Percentiles rank a stretch among this genome's conserved stretches.
These are phyloP conservation scores for Camellia japonica DNA, from an alignment of 148 eudicot genomes.

Conservation along the genomic window DNA sequence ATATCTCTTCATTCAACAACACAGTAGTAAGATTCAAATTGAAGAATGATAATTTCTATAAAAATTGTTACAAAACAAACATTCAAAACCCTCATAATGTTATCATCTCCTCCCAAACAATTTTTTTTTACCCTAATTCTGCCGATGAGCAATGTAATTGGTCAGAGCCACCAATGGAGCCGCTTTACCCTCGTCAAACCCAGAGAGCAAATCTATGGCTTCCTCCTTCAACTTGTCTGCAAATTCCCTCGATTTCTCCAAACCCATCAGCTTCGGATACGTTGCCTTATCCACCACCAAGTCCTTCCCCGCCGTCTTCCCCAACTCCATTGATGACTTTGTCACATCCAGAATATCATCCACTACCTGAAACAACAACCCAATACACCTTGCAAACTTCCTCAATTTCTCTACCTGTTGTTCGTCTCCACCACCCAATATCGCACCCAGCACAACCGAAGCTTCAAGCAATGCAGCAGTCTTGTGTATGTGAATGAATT, in stretches of 20 bases:
- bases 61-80: too few relatives aligned
- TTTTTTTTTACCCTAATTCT: constrained; percentile 17
- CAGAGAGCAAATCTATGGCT: constrained; percentile 31
- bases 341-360: constrained; percentile 45
- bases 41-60: too few relatives aligned
- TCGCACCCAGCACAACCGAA: constrained; percentile 34
- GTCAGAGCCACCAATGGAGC: constrained; percentile 43
- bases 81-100: too few relatives aligned
- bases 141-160: constrained; percentile 40
- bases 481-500: constrained; percentile 42
- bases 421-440: constrained; percentile 30
- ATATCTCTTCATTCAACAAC: too few relatives aligned
- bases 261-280: constrained; percentile 36
- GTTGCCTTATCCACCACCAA: constrained; percentile 34
- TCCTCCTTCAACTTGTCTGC: constrained; percentile 36
- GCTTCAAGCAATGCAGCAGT: constrained; percentile 40
- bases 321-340: constrained; percentile 35
- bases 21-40: too few relatives aligned
- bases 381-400: constrained; percentile 36
- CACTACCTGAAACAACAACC: constrained; percentile 46
- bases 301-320: constrained; percentile 46
- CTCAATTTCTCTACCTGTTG: constrained; percentile 35
- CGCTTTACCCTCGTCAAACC: constrained; percentile 27
- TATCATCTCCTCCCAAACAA: not conserved
- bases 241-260: constrained; percentile 35